A percentile compares a stretch with the other conserved stretches of the same genome.
Conservation (phyloP, 1,284 basidiomycete species). For the Ustilago curta region DNA sequence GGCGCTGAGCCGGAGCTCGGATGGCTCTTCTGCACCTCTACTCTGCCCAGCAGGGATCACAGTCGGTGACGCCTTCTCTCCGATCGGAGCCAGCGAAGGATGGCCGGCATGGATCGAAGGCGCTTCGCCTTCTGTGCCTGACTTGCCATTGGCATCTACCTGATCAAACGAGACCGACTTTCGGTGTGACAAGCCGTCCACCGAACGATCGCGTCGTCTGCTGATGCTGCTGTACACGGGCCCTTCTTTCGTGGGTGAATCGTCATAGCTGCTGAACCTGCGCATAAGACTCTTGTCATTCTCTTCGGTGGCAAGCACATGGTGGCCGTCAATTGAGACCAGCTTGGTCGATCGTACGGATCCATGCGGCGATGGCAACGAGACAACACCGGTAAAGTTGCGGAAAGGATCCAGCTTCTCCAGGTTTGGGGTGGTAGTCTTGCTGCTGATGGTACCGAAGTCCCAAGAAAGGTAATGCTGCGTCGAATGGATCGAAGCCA, state of each 20-base stretch:
- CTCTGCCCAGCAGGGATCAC: slow-evolving; percentile 14
- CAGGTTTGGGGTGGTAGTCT: slow-evolving; percentile 27
- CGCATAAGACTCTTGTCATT: slow-evolving; percentile 25
- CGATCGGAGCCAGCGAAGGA: slow-evolving; percentile 36
- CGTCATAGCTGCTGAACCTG: slow-evolving; percentile 36
- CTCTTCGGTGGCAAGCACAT: slow-evolving; percentile 46
- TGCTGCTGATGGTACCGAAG: slow-evolving; percentile 50
- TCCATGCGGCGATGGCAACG: slow-evolving; percentile 45
- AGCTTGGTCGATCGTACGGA: slow-evolving; percentile 48
- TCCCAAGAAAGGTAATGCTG: slow-evolving; percentile 58
- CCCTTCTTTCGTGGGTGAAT: slow-evolving; percentile 18
- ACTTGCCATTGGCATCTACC: slow-evolving; percentile 6
- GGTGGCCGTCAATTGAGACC: slow-evolving; percentile 48
- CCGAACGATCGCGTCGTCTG: slow-evolving; percentile 30
- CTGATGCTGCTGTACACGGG: slow-evolving; percentile 10
- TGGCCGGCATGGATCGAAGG: neutral
- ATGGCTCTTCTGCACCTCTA: slow-evolving; percentile 20
- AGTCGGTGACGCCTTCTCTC: slow-evolving; percentile 41
- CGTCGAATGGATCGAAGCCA: slow-evolving; percentile 52
- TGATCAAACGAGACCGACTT: slow-evolving; percentile 57
- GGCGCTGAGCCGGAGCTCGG: slow-evolving; percentile 10
- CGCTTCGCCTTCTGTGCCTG: slow-evolving; percentile 6
- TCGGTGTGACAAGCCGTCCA: slow-evolving; percentile 37
- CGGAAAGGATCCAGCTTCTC: slow-evolving; percentile 58
- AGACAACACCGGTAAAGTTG: slow-evolving; percentile 54